Percentiles rank a stretch among this genome's conserved stretches.
phyloP scores from a whole-genome alignment of 345 rosid species.

The Citrus reticulata region DNA sequence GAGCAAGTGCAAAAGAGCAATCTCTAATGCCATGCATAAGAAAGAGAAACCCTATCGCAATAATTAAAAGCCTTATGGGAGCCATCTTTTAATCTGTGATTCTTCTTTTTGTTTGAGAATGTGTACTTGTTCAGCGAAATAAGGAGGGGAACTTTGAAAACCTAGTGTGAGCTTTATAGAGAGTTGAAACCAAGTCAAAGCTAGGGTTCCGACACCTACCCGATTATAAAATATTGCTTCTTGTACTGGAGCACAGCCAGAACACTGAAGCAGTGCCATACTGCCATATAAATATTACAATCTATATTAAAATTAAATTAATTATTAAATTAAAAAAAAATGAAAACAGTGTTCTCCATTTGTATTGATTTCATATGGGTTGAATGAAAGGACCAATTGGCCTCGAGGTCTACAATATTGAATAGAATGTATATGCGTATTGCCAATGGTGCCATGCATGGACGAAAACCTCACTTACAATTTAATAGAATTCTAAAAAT shows the following conservation, averaged over 20 bases:
- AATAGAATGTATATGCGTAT: background rate
- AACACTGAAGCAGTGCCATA: conserved; percentile 16
- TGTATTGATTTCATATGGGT: background rate
- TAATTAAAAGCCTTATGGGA: conserved; percentile 24
- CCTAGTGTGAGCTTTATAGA: conserved; percentile 32
- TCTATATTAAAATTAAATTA: background rate
- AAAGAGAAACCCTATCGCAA: conserved; percentile 34
- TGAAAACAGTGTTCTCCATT: background rate
- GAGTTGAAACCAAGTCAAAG: conserved; percentile 38
- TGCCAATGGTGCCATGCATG: background rate
- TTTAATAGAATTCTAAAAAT: too few relatives aligned
- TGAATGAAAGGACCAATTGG: background rate
- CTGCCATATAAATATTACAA: background rate
- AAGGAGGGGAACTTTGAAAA: conserved; percentile 28
- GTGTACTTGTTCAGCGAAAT: conserved; percentile 6
- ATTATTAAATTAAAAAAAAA: background rate
- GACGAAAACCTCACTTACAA: background rate
- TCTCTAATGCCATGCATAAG: conserved; percentile 14
- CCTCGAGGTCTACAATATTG: background rate
- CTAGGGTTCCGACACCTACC: conserved; percentile 34
- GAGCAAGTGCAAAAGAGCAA: conserved; percentile 26
- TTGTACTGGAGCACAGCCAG: conserved; percentile 11
- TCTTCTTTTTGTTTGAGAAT: background rate
- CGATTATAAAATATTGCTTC: conserved; percentile 20
- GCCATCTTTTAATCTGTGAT: conserved; percentile 23